Conservation (phyloP, 2,329 filamentous ascomycete genomes). For the Alternaria sp. region DNA sequence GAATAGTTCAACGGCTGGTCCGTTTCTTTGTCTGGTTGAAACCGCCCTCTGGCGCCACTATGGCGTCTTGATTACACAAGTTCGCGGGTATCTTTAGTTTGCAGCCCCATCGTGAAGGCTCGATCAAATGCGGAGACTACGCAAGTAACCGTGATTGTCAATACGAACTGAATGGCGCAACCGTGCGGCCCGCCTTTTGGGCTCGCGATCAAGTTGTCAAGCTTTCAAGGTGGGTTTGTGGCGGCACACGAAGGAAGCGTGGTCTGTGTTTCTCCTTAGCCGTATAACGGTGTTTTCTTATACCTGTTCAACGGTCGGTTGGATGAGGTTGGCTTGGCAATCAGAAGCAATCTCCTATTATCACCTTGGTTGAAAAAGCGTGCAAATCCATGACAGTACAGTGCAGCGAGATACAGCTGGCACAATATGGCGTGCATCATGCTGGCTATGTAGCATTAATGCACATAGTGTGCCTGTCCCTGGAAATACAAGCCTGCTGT, state of each 20-base stretch:
- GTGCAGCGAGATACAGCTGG: not conserved
- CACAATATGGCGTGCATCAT: not conserved
- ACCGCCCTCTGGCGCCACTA: conserved; percentile 24
- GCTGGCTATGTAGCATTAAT: not conserved
- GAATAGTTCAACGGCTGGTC: not conserved
- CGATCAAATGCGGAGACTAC: conserved; percentile 1
- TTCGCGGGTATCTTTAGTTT: not conserved
- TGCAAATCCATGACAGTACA: not conserved
- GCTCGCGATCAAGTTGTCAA: conserved; percentile 9
- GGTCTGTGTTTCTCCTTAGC: not conserved
- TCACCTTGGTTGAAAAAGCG: not conserved
- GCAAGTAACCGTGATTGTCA: conserved; percentile 17
- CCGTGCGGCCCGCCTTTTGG: conserved; percentile 16
- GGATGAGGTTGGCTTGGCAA: not conserved
- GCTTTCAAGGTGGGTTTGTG: conserved; percentile 10
- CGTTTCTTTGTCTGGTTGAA: conserved; percentile 3
- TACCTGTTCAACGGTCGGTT: conserved; percentile 1
- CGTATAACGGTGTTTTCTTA: conserved; percentile 5
- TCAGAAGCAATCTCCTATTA: not conserved
- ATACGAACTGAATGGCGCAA: conserved; percentile 11
- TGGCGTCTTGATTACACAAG: not conserved
- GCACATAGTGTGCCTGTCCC: not conserved
- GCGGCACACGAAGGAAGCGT: conserved; percentile 5
- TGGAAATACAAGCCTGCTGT: not conserved
- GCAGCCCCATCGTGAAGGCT: not conserved